Conservation (phyloP, 129 eudicot genomes). For the Ambrosia trifida region DNA sequence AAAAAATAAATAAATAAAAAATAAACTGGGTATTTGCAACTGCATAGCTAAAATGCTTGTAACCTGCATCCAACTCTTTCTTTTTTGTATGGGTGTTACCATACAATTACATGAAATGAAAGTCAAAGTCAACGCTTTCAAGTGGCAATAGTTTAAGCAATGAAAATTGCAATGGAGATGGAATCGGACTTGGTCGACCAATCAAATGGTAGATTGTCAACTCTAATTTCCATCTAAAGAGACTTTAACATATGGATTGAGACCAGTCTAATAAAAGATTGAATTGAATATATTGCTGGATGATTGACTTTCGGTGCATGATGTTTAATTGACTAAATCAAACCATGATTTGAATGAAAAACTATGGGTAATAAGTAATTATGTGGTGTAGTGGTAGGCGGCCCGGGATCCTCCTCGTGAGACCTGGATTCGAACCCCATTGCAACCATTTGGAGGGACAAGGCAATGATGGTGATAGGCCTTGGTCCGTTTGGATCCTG, state of each 20-base stretch:
- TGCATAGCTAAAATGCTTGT: constrained; percentile 32
- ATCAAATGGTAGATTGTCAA: constrained; percentile 14
- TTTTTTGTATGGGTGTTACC: background rate
- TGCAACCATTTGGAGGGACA: too few relatives aligned
- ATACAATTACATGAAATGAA: background rate
- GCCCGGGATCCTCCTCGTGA: too few relatives aligned
- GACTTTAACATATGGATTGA: background rate
- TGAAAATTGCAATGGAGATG: background rate
- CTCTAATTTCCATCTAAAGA: background rate
- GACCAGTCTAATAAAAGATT: background rate
- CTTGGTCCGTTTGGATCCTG: too few relatives aligned
- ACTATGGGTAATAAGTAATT: background rate
- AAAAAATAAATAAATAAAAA: too few relatives aligned
- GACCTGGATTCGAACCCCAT: too few relatives aligned
- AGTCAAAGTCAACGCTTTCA: constrained; percentile 28
- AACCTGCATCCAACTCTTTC: constrained; percentile 21
- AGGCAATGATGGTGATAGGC: too few relatives aligned
- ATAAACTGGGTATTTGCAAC: too few relatives aligned
- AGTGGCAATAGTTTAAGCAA: constrained; percentile 8
- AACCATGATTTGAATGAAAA: background rate
- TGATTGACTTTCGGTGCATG: too few relatives aligned
- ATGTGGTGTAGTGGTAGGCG: too few relatives aligned
- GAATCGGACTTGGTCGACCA: constrained; percentile 16
- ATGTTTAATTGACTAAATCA: background rate
- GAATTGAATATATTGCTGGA: too few relatives aligned